Conservation (phyloP, 495 filamentous ascomycete genomes). For the Xylaria longipes region DNA sequence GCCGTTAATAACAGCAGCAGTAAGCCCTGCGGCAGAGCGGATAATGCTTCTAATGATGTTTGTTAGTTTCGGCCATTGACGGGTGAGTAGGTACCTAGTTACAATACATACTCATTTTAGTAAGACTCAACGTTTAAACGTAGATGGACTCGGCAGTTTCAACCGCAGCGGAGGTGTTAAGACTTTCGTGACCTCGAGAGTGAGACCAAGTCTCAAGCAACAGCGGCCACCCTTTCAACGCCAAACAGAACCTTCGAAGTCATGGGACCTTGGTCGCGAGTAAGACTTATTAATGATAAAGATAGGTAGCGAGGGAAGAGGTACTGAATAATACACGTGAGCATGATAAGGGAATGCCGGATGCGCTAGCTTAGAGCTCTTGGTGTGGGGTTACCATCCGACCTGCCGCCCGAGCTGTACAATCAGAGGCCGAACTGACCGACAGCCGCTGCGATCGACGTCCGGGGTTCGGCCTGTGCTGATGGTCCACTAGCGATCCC, state of each 20-base stretch:
- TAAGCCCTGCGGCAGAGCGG: conserved; percentile 30
- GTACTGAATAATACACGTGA: conserved; percentile 1
- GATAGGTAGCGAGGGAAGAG: background rate
- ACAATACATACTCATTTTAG: conserved; percentile 6
- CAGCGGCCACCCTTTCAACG: background rate
- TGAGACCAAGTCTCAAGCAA: background rate
- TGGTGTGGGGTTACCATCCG: background rate
- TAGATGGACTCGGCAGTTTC: background rate
- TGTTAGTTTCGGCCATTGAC: background rate
- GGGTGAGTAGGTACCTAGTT: background rate
- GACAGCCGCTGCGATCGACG: background rate
- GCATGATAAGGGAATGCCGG: conserved; percentile 4
- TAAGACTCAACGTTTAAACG: background rate
- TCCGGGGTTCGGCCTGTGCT: background rate
- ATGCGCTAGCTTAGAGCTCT: background rate
- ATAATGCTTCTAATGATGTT: conserved; percentile 9
- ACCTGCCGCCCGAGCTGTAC: background rate
- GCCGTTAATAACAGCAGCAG: conserved; percentile 29
- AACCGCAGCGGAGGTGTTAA: background rate
- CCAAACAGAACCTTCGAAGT: background rate
- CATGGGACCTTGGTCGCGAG: background rate
- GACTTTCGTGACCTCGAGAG: background rate
- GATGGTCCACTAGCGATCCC: background rate
- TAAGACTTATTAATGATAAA: conserved; percentile 8
- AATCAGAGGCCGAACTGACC: background rate